These are phyloP conservation scores for Lepidium didymum DNA, from an alignment of 345 rosid genomes.

Conservation along the genomic window DNA sequence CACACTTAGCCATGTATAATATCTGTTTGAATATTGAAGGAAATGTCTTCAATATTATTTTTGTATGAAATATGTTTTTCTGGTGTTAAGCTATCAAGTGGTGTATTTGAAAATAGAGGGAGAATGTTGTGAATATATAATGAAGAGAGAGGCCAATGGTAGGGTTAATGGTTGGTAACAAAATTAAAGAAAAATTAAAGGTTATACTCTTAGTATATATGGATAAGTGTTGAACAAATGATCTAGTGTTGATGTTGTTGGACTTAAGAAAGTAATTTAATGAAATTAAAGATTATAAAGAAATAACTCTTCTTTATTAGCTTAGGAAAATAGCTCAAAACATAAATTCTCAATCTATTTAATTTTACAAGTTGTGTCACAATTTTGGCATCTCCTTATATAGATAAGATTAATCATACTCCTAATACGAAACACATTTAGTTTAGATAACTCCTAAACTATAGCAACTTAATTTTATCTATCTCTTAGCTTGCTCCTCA, in stretches of 20 bases:
- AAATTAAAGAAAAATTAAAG: background rate
- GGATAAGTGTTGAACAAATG: slow-evolving; percentile 7
- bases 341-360: too few species aligned
- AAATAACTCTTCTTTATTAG: too few species aligned
- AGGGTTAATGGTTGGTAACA: slow-evolving; percentile 24
- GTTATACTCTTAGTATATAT: background rate
- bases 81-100: slow-evolving; percentile 5
- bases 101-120: background rate
- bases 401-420: too few species aligned
- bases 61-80: background rate
- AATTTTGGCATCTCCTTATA: too few species aligned
- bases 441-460: too few species aligned
- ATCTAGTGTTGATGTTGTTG: slow-evolving; percentile 19
- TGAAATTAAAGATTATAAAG: too few species aligned
- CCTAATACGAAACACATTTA: too few species aligned
- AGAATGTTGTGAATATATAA: slow-evolving; percentile 14
- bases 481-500: too few species aligned
- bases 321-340: too few species aligned
- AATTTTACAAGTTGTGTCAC: too few species aligned
- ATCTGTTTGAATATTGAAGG: background rate
- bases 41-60: background rate
- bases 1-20: slow-evolving; percentile 18
- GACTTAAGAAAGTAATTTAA: too few species aligned
- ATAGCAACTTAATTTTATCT: too few species aligned
- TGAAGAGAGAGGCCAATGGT: slow-evolving; percentile 3